Percentiles rank a stretch among this genome's conserved stretches.
Conservation (phyloP, 257 asterid species). For the Fraxinus anomala region DNA sequence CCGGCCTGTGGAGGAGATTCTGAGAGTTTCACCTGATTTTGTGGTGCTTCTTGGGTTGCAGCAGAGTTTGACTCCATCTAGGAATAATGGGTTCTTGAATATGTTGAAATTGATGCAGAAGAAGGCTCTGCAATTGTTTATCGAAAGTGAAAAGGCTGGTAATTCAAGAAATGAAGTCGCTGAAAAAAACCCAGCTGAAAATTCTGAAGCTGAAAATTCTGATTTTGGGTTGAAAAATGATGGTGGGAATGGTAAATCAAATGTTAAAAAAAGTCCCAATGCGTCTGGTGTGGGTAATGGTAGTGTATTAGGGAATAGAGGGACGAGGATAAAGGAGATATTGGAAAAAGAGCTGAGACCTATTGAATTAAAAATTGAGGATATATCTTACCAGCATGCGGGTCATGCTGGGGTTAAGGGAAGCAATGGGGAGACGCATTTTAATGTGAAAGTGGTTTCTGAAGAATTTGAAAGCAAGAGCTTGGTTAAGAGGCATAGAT, state of each 20-base stretch:
- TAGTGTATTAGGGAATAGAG: conserved; percentile 53
- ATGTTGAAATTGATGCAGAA: conserved; percentile 87
- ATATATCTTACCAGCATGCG: conserved; percentile 83
- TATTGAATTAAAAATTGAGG: conserved; percentile 59
- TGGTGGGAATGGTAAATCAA: conserved; percentile 27
- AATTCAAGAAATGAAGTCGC: conserved; percentile 14
- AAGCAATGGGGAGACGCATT: conserved; percentile 83
- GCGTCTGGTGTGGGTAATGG: conserved; percentile 28
- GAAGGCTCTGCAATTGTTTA: conserved; percentile 67
- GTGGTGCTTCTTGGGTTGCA: conserved; percentile 72
- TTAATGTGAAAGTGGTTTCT: conserved; percentile 71
- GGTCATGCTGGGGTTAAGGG: conserved; percentile 78
- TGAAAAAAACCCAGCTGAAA: conserved; percentile 25
- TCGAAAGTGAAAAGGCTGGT: conserved; percentile 51
- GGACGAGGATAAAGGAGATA: conserved; percentile 59
- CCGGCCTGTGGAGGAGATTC: conserved; percentile 64
- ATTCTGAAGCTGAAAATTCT: conserved; percentile 30
- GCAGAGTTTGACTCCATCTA: conserved; percentile 70
- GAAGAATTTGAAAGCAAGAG: conserved; percentile 83
- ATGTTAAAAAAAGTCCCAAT: conserved; percentile 27
- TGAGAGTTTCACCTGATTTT: conserved; percentile 77
- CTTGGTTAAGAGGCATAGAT: conserved; percentile 87
- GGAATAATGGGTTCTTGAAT: conserved; percentile 89
- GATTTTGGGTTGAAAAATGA: conserved; percentile 27
- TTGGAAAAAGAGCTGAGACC: conserved; percentile 61